A percentile compares a stretch with the other conserved stretches of the same genome.
These are phyloP conservation scores for Thermothelomyces thermophilus DNA, from an alignment of 2,329 filamentous ascomycete genomes.

Conservation along the genomic window DNA sequence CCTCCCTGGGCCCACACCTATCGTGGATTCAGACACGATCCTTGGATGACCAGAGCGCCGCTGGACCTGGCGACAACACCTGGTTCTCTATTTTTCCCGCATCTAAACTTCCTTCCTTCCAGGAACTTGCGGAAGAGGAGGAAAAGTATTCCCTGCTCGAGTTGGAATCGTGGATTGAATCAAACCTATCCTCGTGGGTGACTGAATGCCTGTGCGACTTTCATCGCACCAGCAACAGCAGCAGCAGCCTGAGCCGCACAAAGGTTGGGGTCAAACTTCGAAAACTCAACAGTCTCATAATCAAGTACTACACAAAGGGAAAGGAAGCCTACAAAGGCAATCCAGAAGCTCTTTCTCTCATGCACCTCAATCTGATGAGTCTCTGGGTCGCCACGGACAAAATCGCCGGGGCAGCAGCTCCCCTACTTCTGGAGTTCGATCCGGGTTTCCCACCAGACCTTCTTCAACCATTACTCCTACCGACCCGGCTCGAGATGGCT, in stretches of 20 bases:
- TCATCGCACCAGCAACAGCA: no score
- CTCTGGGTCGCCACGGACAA: slow-evolving; percentile 21
- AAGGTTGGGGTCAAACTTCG: not conserved
- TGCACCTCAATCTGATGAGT: slow-evolving; percentile 19
- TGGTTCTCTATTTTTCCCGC: not conserved
- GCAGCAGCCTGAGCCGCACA: not conserved
- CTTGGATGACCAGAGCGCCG: no score
- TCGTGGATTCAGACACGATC: slow-evolving; percentile 13
- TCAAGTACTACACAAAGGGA: slow-evolving; percentile 10
- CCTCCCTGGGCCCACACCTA: slow-evolving; percentile 3
- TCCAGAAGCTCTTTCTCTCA: slow-evolving; percentile 17
- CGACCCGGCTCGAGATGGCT: slow-evolving; percentile 11
- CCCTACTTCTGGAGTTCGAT: slow-evolving; percentile 18
- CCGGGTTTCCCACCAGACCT: slow-evolving; percentile 10
- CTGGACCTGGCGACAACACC: slow-evolving; percentile 13
- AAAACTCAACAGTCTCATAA: slow-evolving; percentile 1
- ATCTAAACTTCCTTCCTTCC: not conserved
- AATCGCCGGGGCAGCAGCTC: slow-evolving; percentile 12
- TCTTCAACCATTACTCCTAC: slow-evolving; percentile 12
- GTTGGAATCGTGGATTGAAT: slow-evolving; percentile 19
- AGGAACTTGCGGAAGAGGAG: not conserved
- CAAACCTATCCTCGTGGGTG: slow-evolving; percentile 8
- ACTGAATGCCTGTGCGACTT: not conserved
- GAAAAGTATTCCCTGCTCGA: slow-evolving; percentile 8
- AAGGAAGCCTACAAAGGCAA: not conserved